Evolutionary conservation across 495 filamentous ascomycete genomes (phyloP), one percentile per base, ranked within the genome.

Genomic region (Neurospora hispaniola): DNA sequence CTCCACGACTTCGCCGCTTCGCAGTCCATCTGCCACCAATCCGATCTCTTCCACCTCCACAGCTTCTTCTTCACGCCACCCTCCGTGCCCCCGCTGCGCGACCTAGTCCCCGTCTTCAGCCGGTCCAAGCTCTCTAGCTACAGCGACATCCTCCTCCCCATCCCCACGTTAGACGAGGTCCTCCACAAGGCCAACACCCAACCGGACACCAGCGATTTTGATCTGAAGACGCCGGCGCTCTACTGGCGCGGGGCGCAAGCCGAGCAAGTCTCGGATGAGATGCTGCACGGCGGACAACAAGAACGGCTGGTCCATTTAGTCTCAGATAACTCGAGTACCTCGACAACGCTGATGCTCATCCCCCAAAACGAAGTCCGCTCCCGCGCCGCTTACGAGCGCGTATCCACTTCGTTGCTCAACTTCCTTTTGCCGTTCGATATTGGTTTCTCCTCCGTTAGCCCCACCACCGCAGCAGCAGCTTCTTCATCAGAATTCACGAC

Each of bases 91-190:
- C 85, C 89, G 1, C 82, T 89, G 0, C 87, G 89, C 68, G 86
- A 90, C 6, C 82, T 94, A 12, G 74, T 91, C 3, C 93, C 93
- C 0, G 80, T 95, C 38, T 95, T 95, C 82, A 92, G 90, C 72
- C 86, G 92, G 74, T 90, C 89, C 70, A 91, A 92, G 68, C 85
- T 89, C 5, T 82, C 85, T 41, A 89, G 88, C 69, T 90, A 86
- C 79, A 83, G 82, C 74, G 89, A 91, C 74, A 88, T 98, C n/a
- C 80, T 97, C 11, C 94, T 97, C 72, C 94, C 94, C 87, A 73
- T 97, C 2, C 90, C 91, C 69, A 90, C 89, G 0, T 88, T 88
- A 46, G 89, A 88, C 0, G 90, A 90, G 87, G 40, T 38, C 9
- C 48, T 66, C 27, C 16, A 66, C 23, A 66, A 66, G 14, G 54